These are phyloP conservation scores for Colletotrichum theobromicola DNA, from an alignment of 2,329 filamentous ascomycete species.

Conservation along the genomic window DNA sequence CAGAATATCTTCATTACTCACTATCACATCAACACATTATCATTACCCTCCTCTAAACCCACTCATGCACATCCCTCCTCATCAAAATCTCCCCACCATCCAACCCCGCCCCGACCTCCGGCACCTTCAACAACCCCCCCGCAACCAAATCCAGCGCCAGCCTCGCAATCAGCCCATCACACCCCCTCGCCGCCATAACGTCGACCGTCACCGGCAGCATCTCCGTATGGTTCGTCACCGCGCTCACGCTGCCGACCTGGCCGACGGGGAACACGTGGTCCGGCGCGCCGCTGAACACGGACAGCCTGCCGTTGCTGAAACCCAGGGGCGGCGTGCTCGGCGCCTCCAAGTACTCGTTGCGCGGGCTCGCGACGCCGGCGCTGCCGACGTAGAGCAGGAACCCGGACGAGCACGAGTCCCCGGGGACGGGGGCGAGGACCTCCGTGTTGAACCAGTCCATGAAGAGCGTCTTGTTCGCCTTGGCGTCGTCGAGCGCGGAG, in stretches of 20 bases:
- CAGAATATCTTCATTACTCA: not conserved
- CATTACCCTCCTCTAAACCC: not conserved
- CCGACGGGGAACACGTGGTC: slow-evolving; percentile 49
- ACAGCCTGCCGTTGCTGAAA: slow-evolving; percentile 42
- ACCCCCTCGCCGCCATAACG: slow-evolving; percentile 63
- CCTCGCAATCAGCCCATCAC: slow-evolving; percentile 62
- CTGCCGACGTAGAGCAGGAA: slow-evolving; percentile 32
- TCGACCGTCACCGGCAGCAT: slow-evolving; percentile 62
- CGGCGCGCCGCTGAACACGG: slow-evolving; percentile 40
- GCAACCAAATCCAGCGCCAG: slow-evolving; percentile 56
- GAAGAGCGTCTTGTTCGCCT: slow-evolving; percentile 35
- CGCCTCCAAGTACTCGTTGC: slow-evolving; percentile 32
- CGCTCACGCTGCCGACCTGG: slow-evolving; percentile 35
- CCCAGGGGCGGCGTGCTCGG: slow-evolving; percentile 54
- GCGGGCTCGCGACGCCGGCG: slow-evolving; percentile 6
- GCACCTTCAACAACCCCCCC: slow-evolving; percentile 51
- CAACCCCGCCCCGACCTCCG: slow-evolving; percentile 43
- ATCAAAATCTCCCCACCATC: slow-evolving; percentile 29
- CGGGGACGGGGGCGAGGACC: slow-evolving; percentile 26
- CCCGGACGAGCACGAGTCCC: slow-evolving; percentile 33
- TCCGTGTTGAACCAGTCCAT: slow-evolving; percentile 35
- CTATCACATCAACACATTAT: not conserved
- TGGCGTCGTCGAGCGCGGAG: slow-evolving; percentile 26
- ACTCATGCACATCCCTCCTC: slow-evolving; percentile 18
- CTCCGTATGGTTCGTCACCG: slow-evolving; percentile 51